Conservation (phyloP, 2,329 filamentous ascomycete species). For the Sphaceloma murrayae region DNA sequence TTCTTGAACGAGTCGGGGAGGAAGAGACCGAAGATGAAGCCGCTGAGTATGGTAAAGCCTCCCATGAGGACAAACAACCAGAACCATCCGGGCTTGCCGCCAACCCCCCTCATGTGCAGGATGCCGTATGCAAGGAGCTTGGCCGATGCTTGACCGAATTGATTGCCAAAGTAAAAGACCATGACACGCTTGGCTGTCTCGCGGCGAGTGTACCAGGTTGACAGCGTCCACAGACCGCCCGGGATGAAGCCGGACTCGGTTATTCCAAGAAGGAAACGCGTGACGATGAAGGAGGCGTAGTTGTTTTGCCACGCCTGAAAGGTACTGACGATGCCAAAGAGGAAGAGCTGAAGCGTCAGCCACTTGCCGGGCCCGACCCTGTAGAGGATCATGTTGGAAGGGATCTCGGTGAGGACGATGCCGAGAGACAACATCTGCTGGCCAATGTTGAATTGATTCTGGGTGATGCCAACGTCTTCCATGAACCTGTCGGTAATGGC, state of each 20-base stretch:
- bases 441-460: constrained; percentile 29
- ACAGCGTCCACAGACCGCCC: constrained; percentile 40
- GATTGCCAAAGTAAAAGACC: constrained; percentile 39
- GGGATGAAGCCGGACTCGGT: constrained; percentile 40
- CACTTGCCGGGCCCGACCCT: constrained; percentile 32
- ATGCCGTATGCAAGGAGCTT: constrained; percentile 24
- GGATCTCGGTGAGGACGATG: constrained; percentile 29
- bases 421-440: constrained; percentile 29
- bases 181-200: constrained; percentile 37
- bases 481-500: constrained; percentile 28
- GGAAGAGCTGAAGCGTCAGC: constrained; percentile 33
- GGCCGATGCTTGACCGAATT: constrained; percentile 33
- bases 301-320: constrained; percentile 36
- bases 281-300: constrained; percentile 31
- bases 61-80: constrained; percentile 20
- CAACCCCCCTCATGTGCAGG: constrained; percentile 19
- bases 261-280: constrained; percentile 32
- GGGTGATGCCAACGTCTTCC: constrained; percentile 26
- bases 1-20: constrained; percentile 28
- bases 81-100: constrained; percentile 19
- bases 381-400: constrained; percentile 28
- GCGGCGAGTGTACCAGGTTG: constrained; percentile 39
- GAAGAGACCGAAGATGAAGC: constrained; percentile 25
- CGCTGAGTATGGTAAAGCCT: constrained; percentile 18
- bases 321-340: constrained; percentile 31